These are phyloP conservation scores for Aspergillus sp. DNA, from an alignment of 2,329 filamentous ascomycete genomes.

Conservation along the genomic window DNA sequence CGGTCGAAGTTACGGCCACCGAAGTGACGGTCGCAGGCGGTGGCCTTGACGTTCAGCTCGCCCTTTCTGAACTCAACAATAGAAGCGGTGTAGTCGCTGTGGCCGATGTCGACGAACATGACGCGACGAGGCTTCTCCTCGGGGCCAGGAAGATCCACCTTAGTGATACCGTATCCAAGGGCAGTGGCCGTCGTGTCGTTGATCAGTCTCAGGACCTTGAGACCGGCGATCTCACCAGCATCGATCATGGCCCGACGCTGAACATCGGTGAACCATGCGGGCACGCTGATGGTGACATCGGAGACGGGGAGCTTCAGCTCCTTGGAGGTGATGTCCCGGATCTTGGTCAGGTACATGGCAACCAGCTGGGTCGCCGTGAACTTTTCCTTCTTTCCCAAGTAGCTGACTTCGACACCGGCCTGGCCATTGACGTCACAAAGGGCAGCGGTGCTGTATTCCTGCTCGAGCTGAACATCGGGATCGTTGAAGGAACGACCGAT, in stretches of 20 bases:
- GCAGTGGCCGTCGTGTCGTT: conserved; percentile 97
- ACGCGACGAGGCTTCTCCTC: conserved; percentile 93
- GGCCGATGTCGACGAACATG: conserved; percentile 88
- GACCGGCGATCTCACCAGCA: conserved; percentile 85
- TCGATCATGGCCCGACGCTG: conserved; percentile 89
- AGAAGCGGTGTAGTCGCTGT: conserved; percentile 93
- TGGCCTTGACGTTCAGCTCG: conserved; percentile 89
- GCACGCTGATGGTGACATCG: conserved; percentile 90
- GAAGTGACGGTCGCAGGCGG: conserved; percentile 91
- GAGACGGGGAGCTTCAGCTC: conserved; percentile 90
- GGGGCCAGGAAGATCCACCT: conserved; percentile 80
- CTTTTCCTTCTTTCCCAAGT: conserved; percentile 90
- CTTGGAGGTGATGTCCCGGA: conserved; percentile 79
- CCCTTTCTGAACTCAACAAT: conserved; percentile 97
- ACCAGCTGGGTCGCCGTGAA: conserved; percentile 93
- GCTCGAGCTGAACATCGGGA: conserved; percentile 89
- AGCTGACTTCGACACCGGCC: conserved; percentile 89
- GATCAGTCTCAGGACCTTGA: conserved; percentile 90
- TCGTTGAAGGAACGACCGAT: conserved; percentile 83
- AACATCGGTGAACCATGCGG: conserved; percentile 93
- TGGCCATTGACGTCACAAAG: conserved; percentile 90
- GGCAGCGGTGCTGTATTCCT: conserved; percentile 81
- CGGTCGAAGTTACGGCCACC: conserved; percentile 97
- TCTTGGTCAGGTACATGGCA: conserved; percentile 93
- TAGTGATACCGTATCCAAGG: conserved; percentile 96